Percentiles rank a stretch among this genome's conserved stretches.
Conservation (phyloP, 2,329 filamentous ascomycete species). For the Fusarium sp. region DNA sequence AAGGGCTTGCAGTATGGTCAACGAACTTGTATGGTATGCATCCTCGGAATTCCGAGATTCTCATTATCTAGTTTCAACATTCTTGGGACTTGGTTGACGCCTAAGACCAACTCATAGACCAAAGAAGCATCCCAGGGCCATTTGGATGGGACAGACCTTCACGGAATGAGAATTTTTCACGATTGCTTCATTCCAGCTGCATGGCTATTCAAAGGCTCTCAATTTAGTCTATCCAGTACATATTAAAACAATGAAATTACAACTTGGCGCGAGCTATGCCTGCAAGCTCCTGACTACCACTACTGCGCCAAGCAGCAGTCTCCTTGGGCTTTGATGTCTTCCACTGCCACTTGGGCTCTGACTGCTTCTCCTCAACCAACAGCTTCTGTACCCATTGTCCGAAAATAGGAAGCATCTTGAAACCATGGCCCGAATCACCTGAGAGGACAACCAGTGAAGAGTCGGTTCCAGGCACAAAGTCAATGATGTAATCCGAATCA, state of each 20-base stretch:
- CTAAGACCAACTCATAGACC: not conserved
- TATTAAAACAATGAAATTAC: not conserved
- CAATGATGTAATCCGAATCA: slow-evolving; percentile 32
- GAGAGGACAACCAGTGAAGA: slow-evolving; percentile 14
- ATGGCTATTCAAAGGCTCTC: not conserved
- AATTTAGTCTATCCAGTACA: not conserved
- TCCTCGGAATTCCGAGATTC: not conserved
- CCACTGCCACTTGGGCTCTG: slow-evolving; percentile 28
- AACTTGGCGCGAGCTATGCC: slow-evolving; percentile 22
- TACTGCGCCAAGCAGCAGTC: slow-evolving; percentile 26
- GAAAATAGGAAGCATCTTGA: slow-evolving; percentile 31
- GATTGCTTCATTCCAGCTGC: not conserved
- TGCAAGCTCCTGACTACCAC: slow-evolving; percentile 29
- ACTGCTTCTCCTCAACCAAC: slow-evolving; percentile 11
- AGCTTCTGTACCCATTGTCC: slow-evolving; percentile 23
- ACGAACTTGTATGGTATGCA: not conserved
- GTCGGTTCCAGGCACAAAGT: slow-evolving; percentile 24
- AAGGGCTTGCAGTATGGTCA: not conserved
- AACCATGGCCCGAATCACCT: slow-evolving; percentile 25
- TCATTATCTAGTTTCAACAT: not conserved
- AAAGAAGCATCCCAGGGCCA: not conserved
- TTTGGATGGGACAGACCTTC: not conserved
- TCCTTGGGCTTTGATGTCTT: slow-evolving; percentile 24
- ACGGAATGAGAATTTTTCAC: not conserved
- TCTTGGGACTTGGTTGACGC: not conserved